phyloP scores from a whole-genome alignment of 2,329 filamentous ascomycete species.

The Botrytis fragariae region DNA sequence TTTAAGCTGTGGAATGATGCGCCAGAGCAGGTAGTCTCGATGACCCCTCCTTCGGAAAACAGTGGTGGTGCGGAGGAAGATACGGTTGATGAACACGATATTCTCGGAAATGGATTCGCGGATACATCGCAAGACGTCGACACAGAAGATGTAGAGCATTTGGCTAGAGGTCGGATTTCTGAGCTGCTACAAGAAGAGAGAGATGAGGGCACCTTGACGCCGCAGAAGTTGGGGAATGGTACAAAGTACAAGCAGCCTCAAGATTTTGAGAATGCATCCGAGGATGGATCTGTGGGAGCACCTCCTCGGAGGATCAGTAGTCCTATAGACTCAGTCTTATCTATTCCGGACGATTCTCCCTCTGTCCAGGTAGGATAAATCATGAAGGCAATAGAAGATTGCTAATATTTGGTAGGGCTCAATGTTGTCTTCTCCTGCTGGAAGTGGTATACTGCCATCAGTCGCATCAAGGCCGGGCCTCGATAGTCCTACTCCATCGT shows the following conservation, averaged over 20 bases:
- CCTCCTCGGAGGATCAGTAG: conserved; percentile 59
- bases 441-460: conserved; percentile 70
- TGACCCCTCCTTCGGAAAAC: conserved; percentile 67
- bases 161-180: conserved; percentile 35
- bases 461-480: conserved; percentile 64
- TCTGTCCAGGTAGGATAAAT: conserved; percentile 67
- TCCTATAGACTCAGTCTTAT: conserved; percentile 65
- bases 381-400: neutral
- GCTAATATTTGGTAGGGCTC: conserved; percentile 50
- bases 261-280: conserved; percentile 47
- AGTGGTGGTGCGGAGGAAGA: conserved; percentile 59
- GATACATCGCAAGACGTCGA: conserved; percentile 1
- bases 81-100: conserved; percentile 49
- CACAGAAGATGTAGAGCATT: conserved; percentile 37
- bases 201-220: conserved; percentile 29
- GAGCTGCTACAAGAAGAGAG: conserved; percentile 35
- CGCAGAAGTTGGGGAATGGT: conserved; percentile 39
- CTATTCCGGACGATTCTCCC: conserved; percentile 78
- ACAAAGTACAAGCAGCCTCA: conserved; percentile 37
- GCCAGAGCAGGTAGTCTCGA: conserved; percentile 46
- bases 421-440: conserved; percentile 63
- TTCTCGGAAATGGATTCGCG: conserved; percentile 39
- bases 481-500: conserved; percentile 72
- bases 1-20: conserved; percentile 35
- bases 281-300: conserved; percentile 54